These are phyloP conservation scores for Cladorrhinum sp. DNA, from an alignment of 2,329 filamentous ascomycete genomes.

Conservation along the genomic window DNA sequence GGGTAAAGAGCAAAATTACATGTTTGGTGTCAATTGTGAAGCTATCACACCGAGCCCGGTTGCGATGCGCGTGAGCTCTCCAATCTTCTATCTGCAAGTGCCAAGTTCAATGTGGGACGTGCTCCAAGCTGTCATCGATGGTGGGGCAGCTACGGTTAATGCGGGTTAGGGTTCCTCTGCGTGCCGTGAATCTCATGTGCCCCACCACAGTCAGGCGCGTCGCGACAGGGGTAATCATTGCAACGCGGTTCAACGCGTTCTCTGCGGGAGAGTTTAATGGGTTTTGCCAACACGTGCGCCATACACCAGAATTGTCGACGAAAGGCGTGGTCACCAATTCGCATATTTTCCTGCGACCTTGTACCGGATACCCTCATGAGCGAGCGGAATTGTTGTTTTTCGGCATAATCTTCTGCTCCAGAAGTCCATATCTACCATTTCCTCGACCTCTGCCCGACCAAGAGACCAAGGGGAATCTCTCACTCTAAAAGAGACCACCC, in stretches of 20 bases:
- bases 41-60: background rate
- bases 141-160: background rate
- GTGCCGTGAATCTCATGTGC: background rate
- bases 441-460: background rate
- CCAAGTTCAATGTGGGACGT: background rate
- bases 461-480: background rate
- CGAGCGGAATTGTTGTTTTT: background rate
- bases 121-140: background rate
- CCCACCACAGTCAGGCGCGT: slow-evolving; percentile 21
- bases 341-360: background rate
- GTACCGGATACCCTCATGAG: background rate
- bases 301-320: slow-evolving; percentile 1
- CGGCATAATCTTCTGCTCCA: background rate
- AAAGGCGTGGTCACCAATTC: background rate
- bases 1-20: background rate
- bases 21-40: background rate
- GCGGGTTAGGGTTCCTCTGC: background rate
- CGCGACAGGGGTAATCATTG: slow-evolving; percentile 12
- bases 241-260: slow-evolving; percentile 24
- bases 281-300: slow-evolving; percentile 16
- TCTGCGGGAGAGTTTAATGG: slow-evolving; percentile 23
- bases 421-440: background rate
- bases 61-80: background rate
- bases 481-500: background rate
- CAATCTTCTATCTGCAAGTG: background rate